Conservation (phyloP, 1,284 basidiomycete species). For the Ganoderma sp. region DNA sequence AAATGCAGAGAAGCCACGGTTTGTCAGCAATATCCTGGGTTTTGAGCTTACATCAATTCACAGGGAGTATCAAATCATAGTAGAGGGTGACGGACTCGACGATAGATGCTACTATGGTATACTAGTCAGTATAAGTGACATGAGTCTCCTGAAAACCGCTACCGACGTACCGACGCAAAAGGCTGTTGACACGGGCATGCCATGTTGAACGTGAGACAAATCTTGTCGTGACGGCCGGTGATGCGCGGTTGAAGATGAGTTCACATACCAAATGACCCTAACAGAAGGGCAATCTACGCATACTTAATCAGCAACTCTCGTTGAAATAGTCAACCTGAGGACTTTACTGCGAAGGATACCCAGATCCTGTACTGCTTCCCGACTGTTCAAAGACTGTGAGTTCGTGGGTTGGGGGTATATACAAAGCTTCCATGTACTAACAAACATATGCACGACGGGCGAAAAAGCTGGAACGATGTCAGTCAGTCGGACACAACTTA, state of each 20-base stretch:
- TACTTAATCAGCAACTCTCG: not conserved
- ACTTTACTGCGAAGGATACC: not conserved
- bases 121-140: not conserved
- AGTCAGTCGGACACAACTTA: not conserved
- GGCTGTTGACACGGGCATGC: not conserved
- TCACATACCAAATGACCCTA: not conserved
- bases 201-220: not conserved
- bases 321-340: not conserved
- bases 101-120: not conserved
- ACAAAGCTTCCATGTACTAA: not conserved
- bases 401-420: not conserved
- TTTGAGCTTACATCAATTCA: not conserved
- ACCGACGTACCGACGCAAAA: not conserved
- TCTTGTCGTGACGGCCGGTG: not conserved
- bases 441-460: not conserved
- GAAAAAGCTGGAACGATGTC: not conserved
- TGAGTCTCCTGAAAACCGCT: not conserved
- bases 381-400: not conserved
- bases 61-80: not conserved
- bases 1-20: not conserved
- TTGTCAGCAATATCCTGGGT: not conserved
- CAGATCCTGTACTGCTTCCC: not conserved
- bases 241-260: not conserved
- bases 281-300: not conserved
- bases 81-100: slow-evolving; percentile 1